Percentiles rank a stretch among this genome's conserved stretches.
Evolutionary conservation across 2,329 filamentous ascomycete genomes (phyloP).

Genomic region (Calonectria fujianensis): DNA sequence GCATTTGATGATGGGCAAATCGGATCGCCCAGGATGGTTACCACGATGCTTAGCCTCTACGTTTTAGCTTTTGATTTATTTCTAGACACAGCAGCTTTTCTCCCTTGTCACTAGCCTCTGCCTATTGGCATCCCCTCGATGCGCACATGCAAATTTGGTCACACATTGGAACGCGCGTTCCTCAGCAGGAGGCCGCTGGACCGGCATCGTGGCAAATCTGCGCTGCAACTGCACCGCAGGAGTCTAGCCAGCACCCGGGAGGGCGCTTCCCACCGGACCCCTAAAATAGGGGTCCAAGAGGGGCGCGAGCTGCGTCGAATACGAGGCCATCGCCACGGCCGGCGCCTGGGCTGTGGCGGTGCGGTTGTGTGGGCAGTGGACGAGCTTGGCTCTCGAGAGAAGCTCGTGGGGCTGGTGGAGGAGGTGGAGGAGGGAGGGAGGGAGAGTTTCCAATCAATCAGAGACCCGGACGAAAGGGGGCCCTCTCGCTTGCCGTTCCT

Average conservation of each 20-base stretch:
- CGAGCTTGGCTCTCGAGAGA: conserved; percentile 4
- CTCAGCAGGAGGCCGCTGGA: conserved; percentile 1
- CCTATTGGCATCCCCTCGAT: neutral
- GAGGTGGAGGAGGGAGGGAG: neutral
- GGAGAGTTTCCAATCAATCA: conserved; percentile 3
- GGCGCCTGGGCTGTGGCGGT: conserved; percentile 43
- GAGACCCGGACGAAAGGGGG: conserved; percentile 23
- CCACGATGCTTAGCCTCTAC: neutral
- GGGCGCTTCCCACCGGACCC: conserved; percentile 26
- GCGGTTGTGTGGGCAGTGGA: conserved; percentile 12
- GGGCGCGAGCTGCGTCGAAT: conserved; percentile 15
- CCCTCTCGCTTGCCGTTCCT: neutral
- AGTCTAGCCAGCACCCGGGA: conserved; percentile 33
- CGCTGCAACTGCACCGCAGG: conserved; percentile 29
- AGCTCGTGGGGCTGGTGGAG: conserved; percentile 18
- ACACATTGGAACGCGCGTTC: conserved; percentile 8
- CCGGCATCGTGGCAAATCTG: conserved; percentile 35
- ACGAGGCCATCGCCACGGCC: conserved; percentile 37
- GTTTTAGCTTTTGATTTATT: conserved; percentile 4
- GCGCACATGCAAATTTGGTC: conserved; percentile 9
- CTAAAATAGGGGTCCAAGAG: conserved; percentile 37
- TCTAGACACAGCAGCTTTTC: neutral
- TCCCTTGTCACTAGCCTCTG: too few relatives aligned
- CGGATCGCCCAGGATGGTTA: neutral
- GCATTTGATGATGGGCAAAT: conserved; percentile 1